These are phyloP conservation scores for Fraxinus excelsior DNA, from an alignment of 257 asterid genomes.

Conservation along the genomic window DNA sequence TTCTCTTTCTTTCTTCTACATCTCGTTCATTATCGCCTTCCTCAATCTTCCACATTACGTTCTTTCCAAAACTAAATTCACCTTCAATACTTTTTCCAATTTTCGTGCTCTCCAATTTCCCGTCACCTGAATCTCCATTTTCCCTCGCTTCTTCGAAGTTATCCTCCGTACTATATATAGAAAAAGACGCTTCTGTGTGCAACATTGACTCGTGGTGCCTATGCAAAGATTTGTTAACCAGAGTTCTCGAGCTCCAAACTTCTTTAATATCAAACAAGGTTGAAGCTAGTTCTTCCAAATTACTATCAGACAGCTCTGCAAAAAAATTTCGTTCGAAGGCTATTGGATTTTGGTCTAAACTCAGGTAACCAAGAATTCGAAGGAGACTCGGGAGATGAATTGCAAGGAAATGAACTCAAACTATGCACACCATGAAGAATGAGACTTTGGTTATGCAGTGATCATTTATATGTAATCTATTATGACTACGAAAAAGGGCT, in stretches of 20 bases:
- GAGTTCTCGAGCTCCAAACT: slow-evolving; percentile 16
- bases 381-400: slow-evolving; percentile 12
- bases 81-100: slow-evolving; percentile 32
- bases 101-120: slow-evolving; percentile 29
- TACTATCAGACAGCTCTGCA: slow-evolving; percentile 24
- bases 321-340: background rate
- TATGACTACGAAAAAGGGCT: slow-evolving; percentile 24
- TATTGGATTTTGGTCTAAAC: background rate
- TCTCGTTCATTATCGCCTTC: slow-evolving; percentile 37
- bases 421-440: slow-evolving; percentile 19
- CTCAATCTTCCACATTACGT: slow-evolving; percentile 42
- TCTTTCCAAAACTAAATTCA: slow-evolving; percentile 58
- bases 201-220: slow-evolving; percentile 31
- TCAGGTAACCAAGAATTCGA: background rate
- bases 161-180: slow-evolving; percentile 50
- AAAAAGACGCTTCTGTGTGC: slow-evolving; percentile 68
- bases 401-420: slow-evolving; percentile 24
- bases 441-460: slow-evolving; percentile 17
- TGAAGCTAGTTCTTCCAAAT: slow-evolving; percentile 32
- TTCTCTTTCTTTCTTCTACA: slow-evolving; percentile 26
- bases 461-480: background rate
- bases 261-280: slow-evolving; percentile 25
- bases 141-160: slow-evolving; percentile 23
- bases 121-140: slow-evolving; percentile 25
- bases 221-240: slow-evolving; percentile 21